These are phyloP conservation scores for Collybiopsis confluens DNA, from an alignment of 768 basidiomycete species.

Conservation along the genomic window DNA sequence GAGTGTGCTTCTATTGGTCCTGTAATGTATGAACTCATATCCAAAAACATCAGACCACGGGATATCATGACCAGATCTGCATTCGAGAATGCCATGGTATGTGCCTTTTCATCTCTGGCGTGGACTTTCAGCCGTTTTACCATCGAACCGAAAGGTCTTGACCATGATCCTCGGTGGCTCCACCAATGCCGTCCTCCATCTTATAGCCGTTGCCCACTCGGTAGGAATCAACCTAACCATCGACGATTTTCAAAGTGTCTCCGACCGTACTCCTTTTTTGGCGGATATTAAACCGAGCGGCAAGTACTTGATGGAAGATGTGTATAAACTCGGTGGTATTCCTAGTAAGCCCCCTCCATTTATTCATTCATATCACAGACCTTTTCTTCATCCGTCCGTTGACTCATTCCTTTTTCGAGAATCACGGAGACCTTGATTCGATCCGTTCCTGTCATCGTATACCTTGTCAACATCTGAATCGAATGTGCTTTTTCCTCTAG, in stretches of 20 bases:
- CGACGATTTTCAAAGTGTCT: slow-evolving; percentile 92
- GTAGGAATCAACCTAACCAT: slow-evolving; percentile 85
- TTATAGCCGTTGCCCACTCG: slow-evolving; percentile 95
- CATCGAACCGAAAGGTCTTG: no score
- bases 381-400: not conserved
- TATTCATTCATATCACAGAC: not conserved
- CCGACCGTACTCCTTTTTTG: slow-evolving; percentile 89
- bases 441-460: slow-evolving; percentile 1
- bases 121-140: not conserved
- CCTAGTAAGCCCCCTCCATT: slow-evolving; percentile 62
- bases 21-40: slow-evolving; percentile 83
- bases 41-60: slow-evolving; percentile 86
- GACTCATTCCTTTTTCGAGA: slow-evolving; percentile 7
- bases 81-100: slow-evolving; percentile 97
- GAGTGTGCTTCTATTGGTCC: slow-evolving; percentile 81
- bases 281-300: slow-evolving; percentile 97
- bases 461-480: not conserved
- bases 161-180: slow-evolving; percentile 98
- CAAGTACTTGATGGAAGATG: slow-evolving; percentile 98
- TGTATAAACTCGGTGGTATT: slow-evolving; percentile 93
- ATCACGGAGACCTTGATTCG: slow-evolving; percentile 6
- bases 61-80: slow-evolving; percentile 97
- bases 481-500: slow-evolving; percentile 32
- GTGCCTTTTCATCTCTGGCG: slow-evolving; percentile 12
- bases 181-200: slow-evolving; percentile 94